A percentile compares a stretch with the other conserved stretches of the same genome.
Conservation (phyloP, 352 stramenopile species). For the Phytophthora podocarpi region DNA sequence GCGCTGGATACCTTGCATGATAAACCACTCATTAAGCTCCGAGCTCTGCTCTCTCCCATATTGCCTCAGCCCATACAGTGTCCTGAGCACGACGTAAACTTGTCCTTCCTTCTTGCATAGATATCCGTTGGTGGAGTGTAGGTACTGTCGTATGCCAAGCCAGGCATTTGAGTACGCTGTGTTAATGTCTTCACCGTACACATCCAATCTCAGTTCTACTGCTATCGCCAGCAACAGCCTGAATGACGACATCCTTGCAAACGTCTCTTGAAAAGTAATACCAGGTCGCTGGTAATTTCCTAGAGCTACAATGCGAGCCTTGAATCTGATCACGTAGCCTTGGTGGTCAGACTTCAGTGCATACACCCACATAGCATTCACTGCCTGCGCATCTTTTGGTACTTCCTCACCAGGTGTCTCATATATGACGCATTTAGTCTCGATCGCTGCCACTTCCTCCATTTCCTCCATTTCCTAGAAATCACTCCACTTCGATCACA, state of each 20-base stretch:
- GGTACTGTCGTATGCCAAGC: constrained; percentile 16
- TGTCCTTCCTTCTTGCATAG: constrained; percentile 6
- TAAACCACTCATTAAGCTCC: constrained; percentile 23
- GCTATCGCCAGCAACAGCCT: too few relatives aligned
- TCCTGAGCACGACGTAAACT: constrained; percentile 19
- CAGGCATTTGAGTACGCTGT: constrained; percentile 19
- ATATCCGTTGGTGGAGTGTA: constrained; percentile 10
- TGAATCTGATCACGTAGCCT: constrained; percentile 3
- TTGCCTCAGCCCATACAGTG: constrained; percentile 21
- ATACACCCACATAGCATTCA: constrained; percentile 29
- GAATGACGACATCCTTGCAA: too few relatives aligned
- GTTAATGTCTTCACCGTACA: constrained; percentile 18
- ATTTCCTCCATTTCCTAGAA: too few relatives aligned
- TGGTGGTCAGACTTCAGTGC: constrained; percentile 10
- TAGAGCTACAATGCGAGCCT: constrained; percentile 11
- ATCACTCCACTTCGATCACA: too few relatives aligned
- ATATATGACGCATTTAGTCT: constrained; percentile 2
- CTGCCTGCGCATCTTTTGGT: background rate
- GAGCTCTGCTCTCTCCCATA: constrained; percentile 24
- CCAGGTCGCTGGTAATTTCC: constrained; percentile 8
- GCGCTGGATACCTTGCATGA: constrained; percentile 5
- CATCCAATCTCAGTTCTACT: background rate
- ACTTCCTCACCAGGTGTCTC: background rate
- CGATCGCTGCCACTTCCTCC: constrained; percentile 9
- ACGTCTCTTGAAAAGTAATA: constrained; percentile 6